Base-by-base conservation (phyloP, 2,329 filamentous ascomycete species). In the Pseudogymnoascus sp. region DNA sequence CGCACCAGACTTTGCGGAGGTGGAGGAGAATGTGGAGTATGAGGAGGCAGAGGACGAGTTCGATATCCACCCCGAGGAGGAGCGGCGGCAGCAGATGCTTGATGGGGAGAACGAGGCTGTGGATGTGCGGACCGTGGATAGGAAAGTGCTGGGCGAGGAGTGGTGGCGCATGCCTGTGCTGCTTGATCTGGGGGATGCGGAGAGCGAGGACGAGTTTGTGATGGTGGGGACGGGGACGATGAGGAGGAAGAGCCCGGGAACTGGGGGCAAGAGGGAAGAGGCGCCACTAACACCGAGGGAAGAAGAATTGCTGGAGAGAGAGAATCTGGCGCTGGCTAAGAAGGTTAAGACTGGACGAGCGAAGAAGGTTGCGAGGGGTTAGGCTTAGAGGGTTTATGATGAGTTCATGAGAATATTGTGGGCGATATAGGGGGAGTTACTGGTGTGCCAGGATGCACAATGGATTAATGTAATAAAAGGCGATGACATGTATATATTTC, bases 21-120 rank as follows among this genome's bases (percentile, higher is more conserved):
- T 99, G 12, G 95, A 99, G 76, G 95, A 99, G 76, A 99, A 99
- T 69, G 92, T 96, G 21, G 91, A 97, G 74, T 99, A 99, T 73
- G 85, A 96, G 43, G 95, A 99, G 75, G 85, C 86, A 63, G 95
- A 99, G 76, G 95, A 99, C 73, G 95, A 99, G 73, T 99, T 99
- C 70, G 96, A 99, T 75, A 96, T 97, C 63, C 95, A 97, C 73
- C 92, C 92, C 0, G 88, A 93, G 64, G 93, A 97, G 73, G 93
- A 97, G 75, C 88, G 97, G 63, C 91, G 96, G 73, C 93, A 96
- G 75, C 86, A 93, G 31, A 85, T 93, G 46, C 81, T 97, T 1
- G 93, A 97, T 73, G 83, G 89, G 11, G 95, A 99, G 76, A 95
- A 97, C 70, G 95, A 97, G 74, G 88, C 92, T 64, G 88, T 97